phyloP scores from a whole-genome alignment of 345 rosid species.

The Capsella bursapastoris region DNA sequence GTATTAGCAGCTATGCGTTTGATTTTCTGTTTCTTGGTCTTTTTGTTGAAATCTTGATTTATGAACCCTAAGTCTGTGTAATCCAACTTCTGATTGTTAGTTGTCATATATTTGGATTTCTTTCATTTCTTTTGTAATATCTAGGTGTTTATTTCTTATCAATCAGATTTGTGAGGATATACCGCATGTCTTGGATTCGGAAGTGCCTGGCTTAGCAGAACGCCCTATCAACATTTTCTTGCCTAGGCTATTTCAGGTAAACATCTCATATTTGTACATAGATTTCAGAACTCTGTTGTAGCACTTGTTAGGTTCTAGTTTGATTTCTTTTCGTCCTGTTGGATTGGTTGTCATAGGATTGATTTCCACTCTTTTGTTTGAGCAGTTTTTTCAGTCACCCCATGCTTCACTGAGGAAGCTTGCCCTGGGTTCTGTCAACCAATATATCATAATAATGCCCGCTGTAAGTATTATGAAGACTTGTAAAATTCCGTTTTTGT shows the following conservation, averaged over 20 bases:
- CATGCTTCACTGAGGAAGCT: constrained; percentile 83
- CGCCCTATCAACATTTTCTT: constrained; percentile 83
- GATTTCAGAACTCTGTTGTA: constrained; percentile 9
- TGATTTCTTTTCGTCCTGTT: constrained; percentile 21
- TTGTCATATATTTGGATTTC: constrained; percentile 10
- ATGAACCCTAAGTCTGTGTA: background rate
- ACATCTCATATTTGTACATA: constrained; percentile 20
- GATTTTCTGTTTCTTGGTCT: background rate
- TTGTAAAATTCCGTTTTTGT: background rate
- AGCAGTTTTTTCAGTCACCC: constrained; percentile 92
- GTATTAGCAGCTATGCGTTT: constrained; percentile 45
- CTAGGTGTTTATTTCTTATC: constrained; percentile 5
- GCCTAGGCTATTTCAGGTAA: constrained; percentile 84
- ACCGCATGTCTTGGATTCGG: constrained; percentile 86
- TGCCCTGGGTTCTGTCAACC: constrained; percentile 86
- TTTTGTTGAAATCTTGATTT: constrained; percentile 11
- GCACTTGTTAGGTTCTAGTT: constrained; percentile 18
- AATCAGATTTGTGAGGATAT: constrained; percentile 92
- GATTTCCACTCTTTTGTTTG: constrained; percentile 34
- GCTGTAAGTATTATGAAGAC: constrained; percentile 64
- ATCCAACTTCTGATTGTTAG: constrained; percentile 19
- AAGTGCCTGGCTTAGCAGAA: constrained; percentile 85
- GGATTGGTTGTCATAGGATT: constrained; percentile 14
- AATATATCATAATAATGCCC: constrained; percentile 92
- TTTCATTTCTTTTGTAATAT: constrained; percentile 1